phyloP scores from a whole-genome alignment of 192 early-diverging fungal species.

The Endogone sp. region DNA sequence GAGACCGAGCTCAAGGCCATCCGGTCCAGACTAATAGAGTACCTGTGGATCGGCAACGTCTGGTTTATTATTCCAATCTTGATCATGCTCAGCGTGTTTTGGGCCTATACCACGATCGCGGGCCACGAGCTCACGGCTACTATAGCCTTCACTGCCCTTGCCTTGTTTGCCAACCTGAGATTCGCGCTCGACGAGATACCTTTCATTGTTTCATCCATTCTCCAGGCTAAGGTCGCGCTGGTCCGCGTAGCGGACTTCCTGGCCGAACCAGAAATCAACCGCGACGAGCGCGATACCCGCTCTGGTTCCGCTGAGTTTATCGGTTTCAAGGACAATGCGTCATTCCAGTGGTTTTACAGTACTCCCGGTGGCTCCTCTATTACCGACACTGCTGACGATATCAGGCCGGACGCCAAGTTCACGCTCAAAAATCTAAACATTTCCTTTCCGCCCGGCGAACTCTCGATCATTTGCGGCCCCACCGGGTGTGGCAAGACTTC shows the following conservation, averaged over 20 bases:
- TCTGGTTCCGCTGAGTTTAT: constrained; percentile 35
- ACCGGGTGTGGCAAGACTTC: constrained; percentile 92
- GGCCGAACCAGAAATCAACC: constrained; percentile 62
- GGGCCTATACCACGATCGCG: constrained; percentile 54
- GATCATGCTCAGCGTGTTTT: constrained; percentile 57
- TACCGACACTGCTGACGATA: not conserved
- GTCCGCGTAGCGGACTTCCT: constrained; percentile 73
- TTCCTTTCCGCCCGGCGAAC: constrained; percentile 62
- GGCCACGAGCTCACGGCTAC: constrained; percentile 58
- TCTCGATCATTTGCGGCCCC: constrained; percentile 78
- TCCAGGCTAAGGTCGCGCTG: constrained; percentile 64
- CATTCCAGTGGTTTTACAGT: constrained; percentile 54
- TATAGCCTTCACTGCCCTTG: constrained; percentile 65
- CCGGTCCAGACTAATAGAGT: constrained; percentile 43
- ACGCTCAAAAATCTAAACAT: constrained; percentile 59
- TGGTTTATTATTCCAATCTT: constrained; percentile 59
- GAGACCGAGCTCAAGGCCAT: constrained; percentile 60
- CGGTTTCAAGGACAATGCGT: constrained; percentile 63
- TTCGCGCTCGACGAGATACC: constrained; percentile 60
- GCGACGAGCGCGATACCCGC: constrained; percentile 24
- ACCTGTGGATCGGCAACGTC: constrained; percentile 51
- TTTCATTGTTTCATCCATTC: constrained; percentile 48
- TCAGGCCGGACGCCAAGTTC: constrained; percentile 35
- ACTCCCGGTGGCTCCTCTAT: constrained; percentile 16
- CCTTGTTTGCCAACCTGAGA: constrained; percentile 72